Evolutionary conservation across 1,284 basidiomycete species (phyloP).

Genomic region (Papiliotrema nemorosa): DNA sequence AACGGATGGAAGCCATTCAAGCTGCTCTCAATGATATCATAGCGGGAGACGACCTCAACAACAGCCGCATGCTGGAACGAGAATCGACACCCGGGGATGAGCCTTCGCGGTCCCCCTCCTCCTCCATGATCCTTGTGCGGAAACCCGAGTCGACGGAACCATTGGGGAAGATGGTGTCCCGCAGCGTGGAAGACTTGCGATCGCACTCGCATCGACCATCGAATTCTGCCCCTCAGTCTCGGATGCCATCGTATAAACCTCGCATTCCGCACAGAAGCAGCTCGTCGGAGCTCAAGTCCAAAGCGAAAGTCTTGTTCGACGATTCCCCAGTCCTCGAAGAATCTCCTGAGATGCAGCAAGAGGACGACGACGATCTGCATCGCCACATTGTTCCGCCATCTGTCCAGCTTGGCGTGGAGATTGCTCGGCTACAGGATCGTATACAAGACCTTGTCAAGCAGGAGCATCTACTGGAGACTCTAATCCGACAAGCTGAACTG

Average conservation of each 20-base stretch:
- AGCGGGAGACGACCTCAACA: slow-evolving; percentile 63
- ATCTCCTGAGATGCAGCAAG: slow-evolving; percentile 2
- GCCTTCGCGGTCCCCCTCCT: slow-evolving; percentile 13
- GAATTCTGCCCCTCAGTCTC: slow-evolving; percentile 8
- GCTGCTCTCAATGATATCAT: slow-evolving; percentile 92
- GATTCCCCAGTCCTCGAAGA: slow-evolving; percentile 28
- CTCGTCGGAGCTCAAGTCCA: slow-evolving; percentile 6
- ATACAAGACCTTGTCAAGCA: slow-evolving; percentile 74
- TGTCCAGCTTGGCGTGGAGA: slow-evolving; percentile 77
- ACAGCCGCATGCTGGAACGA: slow-evolving; percentile 15
- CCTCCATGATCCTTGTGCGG: slow-evolving; percentile 22
- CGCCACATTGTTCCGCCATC: slow-evolving; percentile 78
- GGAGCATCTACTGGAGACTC: slow-evolving; percentile 72
- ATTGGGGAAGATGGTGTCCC: slow-evolving; percentile 20
- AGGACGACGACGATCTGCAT: slow-evolving; percentile 52
- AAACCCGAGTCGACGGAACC: slow-evolving; percentile 6
- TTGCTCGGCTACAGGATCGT: slow-evolving; percentile 68
- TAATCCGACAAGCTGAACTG: slow-evolving; percentile 90
- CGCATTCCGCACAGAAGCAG: background rate
- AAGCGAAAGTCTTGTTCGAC: slow-evolving; percentile 38
- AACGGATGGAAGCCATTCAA: slow-evolving; percentile 88
- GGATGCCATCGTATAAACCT: slow-evolving; percentile 8
- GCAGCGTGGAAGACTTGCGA: slow-evolving; percentile 35
- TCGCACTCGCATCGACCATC: background rate
- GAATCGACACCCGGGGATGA: background rate